Conservation (phyloP, 805 yeast species). For the Candida maesae region DNA sequence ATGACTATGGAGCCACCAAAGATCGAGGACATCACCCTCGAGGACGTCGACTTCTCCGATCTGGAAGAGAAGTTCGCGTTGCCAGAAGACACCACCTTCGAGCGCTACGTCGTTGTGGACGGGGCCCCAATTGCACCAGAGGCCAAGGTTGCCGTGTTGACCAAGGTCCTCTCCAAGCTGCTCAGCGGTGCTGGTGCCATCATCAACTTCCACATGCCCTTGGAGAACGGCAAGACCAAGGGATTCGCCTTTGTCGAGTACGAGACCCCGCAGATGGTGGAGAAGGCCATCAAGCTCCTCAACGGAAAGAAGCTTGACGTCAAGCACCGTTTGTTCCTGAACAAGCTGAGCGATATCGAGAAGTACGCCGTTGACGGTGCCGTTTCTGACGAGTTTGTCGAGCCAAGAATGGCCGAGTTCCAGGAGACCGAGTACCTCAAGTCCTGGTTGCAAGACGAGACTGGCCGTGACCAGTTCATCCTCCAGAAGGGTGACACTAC, state of each 20-base stretch:
- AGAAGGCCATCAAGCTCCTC: constrained; percentile 71
- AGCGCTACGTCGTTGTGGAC: constrained; percentile 79
- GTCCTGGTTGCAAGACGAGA: constrained; percentile 86
- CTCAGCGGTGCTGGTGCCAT: constrained; percentile 77
- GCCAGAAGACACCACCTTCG: constrained; percentile 58
- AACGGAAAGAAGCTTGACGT: constrained; percentile 91
- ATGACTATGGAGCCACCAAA: constrained; percentile 33
- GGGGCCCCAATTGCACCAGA: constrained; percentile 97
- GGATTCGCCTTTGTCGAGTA: constrained; percentile 88
- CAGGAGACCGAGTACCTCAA: constrained; percentile 75
- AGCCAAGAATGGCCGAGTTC: constrained; percentile 71
- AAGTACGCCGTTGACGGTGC: constrained; percentile 66
- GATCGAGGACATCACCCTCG: constrained; percentile 48
- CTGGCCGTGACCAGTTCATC: constrained; percentile 86
- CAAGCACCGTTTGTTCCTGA: constrained; percentile 84
- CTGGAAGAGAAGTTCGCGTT: constrained; percentile 73
- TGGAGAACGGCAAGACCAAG: constrained; percentile 72
- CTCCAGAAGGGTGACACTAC: constrained; percentile 77
- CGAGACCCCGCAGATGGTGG: constrained; percentile 62
- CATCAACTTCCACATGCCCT: constrained; percentile 75
- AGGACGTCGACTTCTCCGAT: constrained; percentile 78
- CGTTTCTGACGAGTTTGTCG: constrained; percentile 57
- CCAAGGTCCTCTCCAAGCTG: constrained; percentile 80
- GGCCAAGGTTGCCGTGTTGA: constrained; percentile 74
- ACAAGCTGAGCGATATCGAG: constrained; percentile 79